These are phyloP conservation scores for Zopfia rhizophila DNA, from an alignment of 2,329 filamentous ascomycete species.

Conservation along the genomic window DNA sequence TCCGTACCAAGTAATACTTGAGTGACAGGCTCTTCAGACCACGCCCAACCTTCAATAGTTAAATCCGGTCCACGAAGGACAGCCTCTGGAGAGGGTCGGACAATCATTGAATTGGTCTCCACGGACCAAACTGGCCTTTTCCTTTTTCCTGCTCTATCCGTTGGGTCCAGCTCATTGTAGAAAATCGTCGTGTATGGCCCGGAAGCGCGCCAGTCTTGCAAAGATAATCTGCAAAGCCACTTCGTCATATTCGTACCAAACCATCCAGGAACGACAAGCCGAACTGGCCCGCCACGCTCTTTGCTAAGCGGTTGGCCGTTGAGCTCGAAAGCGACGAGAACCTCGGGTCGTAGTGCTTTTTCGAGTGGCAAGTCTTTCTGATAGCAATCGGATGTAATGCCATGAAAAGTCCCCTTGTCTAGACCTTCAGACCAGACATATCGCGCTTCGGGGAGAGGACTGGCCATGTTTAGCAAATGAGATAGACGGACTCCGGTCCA, in stretches of 20 bases:
- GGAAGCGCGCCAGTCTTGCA: slow-evolving; percentile 27
- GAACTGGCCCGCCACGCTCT: slow-evolving; percentile 41
- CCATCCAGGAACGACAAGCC: slow-evolving; percentile 44
- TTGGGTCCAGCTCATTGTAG: slow-evolving; percentile 35
- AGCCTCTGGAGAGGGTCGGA: slow-evolving; percentile 25
- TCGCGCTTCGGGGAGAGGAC: slow-evolving; percentile 10
- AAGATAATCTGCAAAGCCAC: slow-evolving; percentile 38
- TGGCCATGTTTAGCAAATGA: slow-evolving; percentile 33
- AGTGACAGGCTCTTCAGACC: slow-evolving; percentile 32
- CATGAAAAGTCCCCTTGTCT: slow-evolving; percentile 38
- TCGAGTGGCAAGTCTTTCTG: slow-evolving; percentile 44
- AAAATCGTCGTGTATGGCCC: slow-evolving; percentile 40
- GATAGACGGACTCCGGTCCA: slow-evolving; percentile 48
- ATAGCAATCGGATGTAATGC: slow-evolving; percentile 38
- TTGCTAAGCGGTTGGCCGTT: slow-evolving; percentile 32
- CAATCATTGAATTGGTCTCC: slow-evolving; percentile 41
- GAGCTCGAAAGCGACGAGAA: slow-evolving; percentile 41
- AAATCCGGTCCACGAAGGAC: slow-evolving; percentile 10
- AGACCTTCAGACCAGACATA: slow-evolving; percentile 45
- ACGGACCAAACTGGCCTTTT: slow-evolving; percentile 38
- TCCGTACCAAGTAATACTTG: slow-evolving; percentile 32
- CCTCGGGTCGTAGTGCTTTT: slow-evolving; percentile 36
- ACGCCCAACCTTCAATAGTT: slow-evolving; percentile 36
- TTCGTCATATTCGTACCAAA: slow-evolving; percentile 48
- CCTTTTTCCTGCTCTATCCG: slow-evolving; percentile 13